Evolutionary conservation across 1,139 yeast genomes (phyloP), one percentile per base, ranked within the genome.

Genomic region (Sugiyamaella xylanicola): DNA sequence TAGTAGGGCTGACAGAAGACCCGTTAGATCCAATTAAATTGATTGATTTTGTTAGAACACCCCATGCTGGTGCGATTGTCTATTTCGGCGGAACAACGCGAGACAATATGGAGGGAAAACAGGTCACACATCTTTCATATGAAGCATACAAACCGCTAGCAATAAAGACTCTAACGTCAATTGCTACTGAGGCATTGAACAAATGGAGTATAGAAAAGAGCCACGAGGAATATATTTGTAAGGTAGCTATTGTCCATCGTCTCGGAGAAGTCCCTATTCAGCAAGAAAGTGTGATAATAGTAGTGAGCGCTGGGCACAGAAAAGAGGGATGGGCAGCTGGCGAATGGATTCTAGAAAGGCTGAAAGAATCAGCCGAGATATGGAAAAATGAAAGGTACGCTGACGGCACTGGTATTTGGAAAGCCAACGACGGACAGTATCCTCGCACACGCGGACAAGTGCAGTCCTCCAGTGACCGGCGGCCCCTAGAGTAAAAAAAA

Each of bases 61-160:
- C 70, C 2, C 59, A 64, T 13, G 78, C 81, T 0, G 83, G 83
- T 1, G 83, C 82, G 0, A 71, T 77, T 2, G 74, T 79, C 7
- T 68, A 71, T 48, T 79, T 79, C 66, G 78, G 77, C 4, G 83
- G 83, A 1, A 76, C 76, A 5, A 79, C 83, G 8, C 66, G 83
- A 53, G 74, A 77, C 63, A 65, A 65, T 21, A 74, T 77, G 62
- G 75, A 72, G 36, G 73, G 71, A 9, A 73, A 75, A 52, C 62
- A 58, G 5, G 83, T 79, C 13, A 57, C 56, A 1, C 64, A 68
- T 15, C 66, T 79, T 19, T 63, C 73, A 22, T 78, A 78, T 60
- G 81, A 78, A 51, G 74, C 79, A 2, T 78, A 77, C 53, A 63
- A 62, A n/a, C 71, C 68, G 15, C 60, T 77, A 53, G 81, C 81